phyloP scores from a whole-genome alignment of 1,284 basidiomycete species.

The Ceratorhiza oryzae-sativae region DNA sequence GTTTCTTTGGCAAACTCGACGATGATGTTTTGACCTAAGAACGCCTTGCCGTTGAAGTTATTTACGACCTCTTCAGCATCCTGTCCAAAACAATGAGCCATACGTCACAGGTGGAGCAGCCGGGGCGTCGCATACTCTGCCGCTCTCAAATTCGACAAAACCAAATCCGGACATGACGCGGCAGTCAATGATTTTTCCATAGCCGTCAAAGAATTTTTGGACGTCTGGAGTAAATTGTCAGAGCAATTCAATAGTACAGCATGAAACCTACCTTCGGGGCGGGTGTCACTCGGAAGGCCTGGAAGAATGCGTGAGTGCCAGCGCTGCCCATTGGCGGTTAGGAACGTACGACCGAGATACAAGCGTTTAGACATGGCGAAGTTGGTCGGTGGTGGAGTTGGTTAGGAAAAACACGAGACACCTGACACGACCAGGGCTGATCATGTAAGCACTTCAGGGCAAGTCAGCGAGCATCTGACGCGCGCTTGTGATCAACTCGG shows the following conservation, averaged over 20 bases:
- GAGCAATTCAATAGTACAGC: not conserved
- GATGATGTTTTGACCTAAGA: conserved; percentile 87
- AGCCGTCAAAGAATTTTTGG: conserved; percentile 83
- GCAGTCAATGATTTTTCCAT: conserved; percentile 86
- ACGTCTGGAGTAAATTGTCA: conserved; percentile 58
- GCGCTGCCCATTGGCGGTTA: not conserved
- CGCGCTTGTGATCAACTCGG: not conserved
- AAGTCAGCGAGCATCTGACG: not conserved
- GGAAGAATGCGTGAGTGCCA: conserved; percentile 22
- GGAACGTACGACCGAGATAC: conserved; percentile 77
- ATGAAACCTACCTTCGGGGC: conserved; percentile 58
- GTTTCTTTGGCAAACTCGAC: conserved; percentile 92
- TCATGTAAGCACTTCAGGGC: conserved; percentile 7
- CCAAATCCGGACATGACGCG: conserved; percentile 96
- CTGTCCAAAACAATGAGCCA: conserved; percentile 53
- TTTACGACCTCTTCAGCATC: conserved; percentile 92
- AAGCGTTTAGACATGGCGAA: conserved; percentile 77
- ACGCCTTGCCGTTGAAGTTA: conserved; percentile 83
- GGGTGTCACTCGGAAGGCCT: conserved; percentile 82
- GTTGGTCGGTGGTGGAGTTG: conserved; percentile 22
- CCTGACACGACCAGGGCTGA: not conserved
- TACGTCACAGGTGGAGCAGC: conserved; percentile 18
- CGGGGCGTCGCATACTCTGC: conserved; percentile 59
- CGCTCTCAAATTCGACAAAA: conserved; percentile 90
- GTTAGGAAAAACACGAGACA: conserved; percentile 12